These are phyloP conservation scores for Cordia subcordata DNA, from an alignment of 257 asterid species.

Conservation along the genomic window DNA sequence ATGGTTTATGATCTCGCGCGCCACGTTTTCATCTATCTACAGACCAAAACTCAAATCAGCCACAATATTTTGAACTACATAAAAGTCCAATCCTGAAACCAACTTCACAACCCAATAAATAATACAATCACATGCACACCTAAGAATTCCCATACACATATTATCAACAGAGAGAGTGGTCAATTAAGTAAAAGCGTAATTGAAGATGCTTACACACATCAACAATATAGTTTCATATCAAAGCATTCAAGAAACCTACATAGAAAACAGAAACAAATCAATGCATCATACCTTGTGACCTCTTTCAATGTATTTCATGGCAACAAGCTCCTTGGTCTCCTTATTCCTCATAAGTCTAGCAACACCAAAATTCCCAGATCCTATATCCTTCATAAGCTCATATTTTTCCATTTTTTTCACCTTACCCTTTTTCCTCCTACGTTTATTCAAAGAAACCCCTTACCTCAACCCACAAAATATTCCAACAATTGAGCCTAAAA, in stretches of 20 bases:
- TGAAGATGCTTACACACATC: neutral
- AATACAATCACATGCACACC: neutral
- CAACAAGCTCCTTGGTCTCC: conserved; percentile 97
- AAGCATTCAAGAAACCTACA: neutral
- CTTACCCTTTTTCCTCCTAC: neutral
- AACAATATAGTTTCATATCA: neutral
- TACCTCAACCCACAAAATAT: no score
- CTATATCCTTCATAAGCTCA: conserved; percentile 98
- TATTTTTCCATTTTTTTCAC: conserved; percentile 66
- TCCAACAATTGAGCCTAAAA: no score
- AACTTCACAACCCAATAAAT: no score
- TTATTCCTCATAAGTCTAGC: conserved; percentile 98
- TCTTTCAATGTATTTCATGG: conserved; percentile 97
- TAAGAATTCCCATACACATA: neutral
- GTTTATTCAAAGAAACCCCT: no score
- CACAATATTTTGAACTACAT: neutral
- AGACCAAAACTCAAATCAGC: neutral
- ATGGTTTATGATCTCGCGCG: conserved; percentile 76
- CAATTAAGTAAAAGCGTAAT: neutral
- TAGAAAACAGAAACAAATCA: neutral
- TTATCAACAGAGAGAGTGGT: neutral
- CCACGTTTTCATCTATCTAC: conserved; percentile 84
- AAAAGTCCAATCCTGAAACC: neutral
- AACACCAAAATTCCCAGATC: conserved; percentile 95
- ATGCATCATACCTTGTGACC: conserved; percentile 65